A percentile compares a stretch with the other conserved stretches of the same genome.
Evolutionary conservation across 192 early-diverging fungal species (phyloP).

Genomic region (Linnemannia zychae): DNA sequence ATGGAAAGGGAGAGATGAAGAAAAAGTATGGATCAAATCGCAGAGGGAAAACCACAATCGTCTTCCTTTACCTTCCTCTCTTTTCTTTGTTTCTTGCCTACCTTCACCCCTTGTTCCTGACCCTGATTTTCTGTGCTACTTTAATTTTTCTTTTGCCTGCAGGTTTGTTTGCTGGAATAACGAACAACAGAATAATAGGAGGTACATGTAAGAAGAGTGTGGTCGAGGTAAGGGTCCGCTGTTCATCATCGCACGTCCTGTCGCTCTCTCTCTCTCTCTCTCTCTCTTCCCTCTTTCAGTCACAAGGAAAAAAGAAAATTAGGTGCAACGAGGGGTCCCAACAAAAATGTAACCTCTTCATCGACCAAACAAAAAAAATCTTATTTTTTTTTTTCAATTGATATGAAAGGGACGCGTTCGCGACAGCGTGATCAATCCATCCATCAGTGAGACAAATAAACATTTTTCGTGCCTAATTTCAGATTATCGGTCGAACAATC

Average conservation of each 20-base stretch:
- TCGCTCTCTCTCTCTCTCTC: neutral
- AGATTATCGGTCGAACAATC: too few species aligned
- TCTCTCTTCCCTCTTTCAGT: neutral
- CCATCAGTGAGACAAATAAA: too few species aligned
- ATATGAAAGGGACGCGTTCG: too few species aligned
- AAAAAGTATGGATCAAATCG: neutral
- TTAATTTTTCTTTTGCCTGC: neutral
- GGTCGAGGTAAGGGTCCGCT: neutral
- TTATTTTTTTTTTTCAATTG: too few species aligned
- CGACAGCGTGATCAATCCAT: neutral
- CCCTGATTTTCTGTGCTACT: neutral
- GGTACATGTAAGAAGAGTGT: constrained; percentile 2
- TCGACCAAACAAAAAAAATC: neutral
- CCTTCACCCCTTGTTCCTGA: neutral
- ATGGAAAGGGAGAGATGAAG: neutral
- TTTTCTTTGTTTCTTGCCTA: neutral
- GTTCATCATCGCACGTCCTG: neutral
- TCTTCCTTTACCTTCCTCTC: neutral
- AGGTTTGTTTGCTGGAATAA: neutral
- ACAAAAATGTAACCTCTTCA: too few species aligned
- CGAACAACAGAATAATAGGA: neutral
- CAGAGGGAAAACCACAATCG: neutral
- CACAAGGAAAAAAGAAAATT: neutral
- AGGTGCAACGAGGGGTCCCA: neutral
- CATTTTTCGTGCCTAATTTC: too few species aligned